phyloP scores from a whole-genome alignment of 2,329 filamentous ascomycete species.

The Dactylonectria estremocensis region DNA sequence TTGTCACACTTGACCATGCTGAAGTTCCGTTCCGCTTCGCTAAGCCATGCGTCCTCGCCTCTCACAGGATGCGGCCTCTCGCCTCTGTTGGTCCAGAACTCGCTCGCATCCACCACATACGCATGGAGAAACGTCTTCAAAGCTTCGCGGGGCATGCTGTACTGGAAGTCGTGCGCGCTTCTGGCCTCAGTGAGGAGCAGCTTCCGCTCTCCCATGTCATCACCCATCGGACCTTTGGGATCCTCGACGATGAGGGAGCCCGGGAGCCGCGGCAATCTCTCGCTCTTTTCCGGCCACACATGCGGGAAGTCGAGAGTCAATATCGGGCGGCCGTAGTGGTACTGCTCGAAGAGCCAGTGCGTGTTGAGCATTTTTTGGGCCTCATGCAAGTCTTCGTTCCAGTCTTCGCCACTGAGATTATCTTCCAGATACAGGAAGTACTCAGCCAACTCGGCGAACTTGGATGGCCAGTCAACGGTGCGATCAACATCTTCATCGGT shows the following conservation, averaged over 20 bases:
- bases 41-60: background rate
- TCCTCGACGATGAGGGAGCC: constrained; percentile 26
- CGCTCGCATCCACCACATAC: constrained; percentile 29
- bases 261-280: constrained; percentile 47
- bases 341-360: constrained; percentile 54
- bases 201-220: constrained; percentile 33
- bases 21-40: constrained; percentile 24
- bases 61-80: constrained; percentile 2
- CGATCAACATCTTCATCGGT: constrained; percentile 63
- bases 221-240: background rate
- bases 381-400: constrained; percentile 51
- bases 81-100: constrained; percentile 26
- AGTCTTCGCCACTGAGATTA: constrained; percentile 45
- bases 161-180: constrained; percentile 45
- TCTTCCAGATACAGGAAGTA: constrained; percentile 57
- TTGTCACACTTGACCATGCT: constrained; percentile 57
- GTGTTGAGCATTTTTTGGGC: constrained; percentile 52
- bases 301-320: constrained; percentile 48
- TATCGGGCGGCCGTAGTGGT: constrained; percentile 51
- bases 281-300: constrained; percentile 40
- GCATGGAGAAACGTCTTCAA: constrained; percentile 34
- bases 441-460: constrained; percentile 54
- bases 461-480: constrained; percentile 57
- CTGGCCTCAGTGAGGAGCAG: constrained; percentile 32
- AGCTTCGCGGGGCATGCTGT: constrained; percentile 36